Conservation (phyloP, 2,329 filamentous ascomycete species). For the Cladosporium sp. region DNA sequence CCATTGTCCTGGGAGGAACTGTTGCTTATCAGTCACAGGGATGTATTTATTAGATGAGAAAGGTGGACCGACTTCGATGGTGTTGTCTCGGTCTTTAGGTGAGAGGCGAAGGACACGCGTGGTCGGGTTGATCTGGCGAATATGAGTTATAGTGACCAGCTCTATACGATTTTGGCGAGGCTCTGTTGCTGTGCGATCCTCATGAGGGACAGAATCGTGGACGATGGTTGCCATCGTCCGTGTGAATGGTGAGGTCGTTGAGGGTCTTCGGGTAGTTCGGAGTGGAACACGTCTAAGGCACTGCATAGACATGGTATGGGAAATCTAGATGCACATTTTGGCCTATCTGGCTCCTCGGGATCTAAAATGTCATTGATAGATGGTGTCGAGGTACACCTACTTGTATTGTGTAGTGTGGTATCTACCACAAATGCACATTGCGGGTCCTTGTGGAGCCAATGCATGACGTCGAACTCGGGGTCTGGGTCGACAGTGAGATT, state of each 20-base stretch:
- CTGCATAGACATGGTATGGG: too few species aligned
- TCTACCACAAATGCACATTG: too few species aligned
- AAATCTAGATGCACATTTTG: too few species aligned
- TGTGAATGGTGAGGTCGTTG: neutral
- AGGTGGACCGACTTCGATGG: constrained; percentile 24
- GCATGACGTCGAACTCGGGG: too few species aligned
- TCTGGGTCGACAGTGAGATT: too few species aligned
- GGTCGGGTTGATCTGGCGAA: constrained; percentile 62
- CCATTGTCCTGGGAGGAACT: constrained; percentile 81
- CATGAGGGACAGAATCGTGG: constrained; percentile 45
- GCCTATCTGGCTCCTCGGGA: too few species aligned
- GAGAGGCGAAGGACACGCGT: constrained; percentile 66
- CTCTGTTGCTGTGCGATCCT: constrained; percentile 69
- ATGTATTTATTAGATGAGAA: constrained; percentile 29
- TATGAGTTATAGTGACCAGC: constrained; percentile 55
- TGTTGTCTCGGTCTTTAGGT: constrained; percentile 44
- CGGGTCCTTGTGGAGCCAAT: too few species aligned
- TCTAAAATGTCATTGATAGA: too few species aligned
- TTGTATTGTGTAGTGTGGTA: too few species aligned
- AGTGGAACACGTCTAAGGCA: too few species aligned
- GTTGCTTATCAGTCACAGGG: neutral
- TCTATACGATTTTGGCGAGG: constrained; percentile 65
- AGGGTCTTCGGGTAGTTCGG: too few species aligned
- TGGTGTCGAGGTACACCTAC: too few species aligned
- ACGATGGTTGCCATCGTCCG: constrained; percentile 29